phyloP scores from a whole-genome alignment of 331 rosid species.

The Malus hybrid region DNA sequence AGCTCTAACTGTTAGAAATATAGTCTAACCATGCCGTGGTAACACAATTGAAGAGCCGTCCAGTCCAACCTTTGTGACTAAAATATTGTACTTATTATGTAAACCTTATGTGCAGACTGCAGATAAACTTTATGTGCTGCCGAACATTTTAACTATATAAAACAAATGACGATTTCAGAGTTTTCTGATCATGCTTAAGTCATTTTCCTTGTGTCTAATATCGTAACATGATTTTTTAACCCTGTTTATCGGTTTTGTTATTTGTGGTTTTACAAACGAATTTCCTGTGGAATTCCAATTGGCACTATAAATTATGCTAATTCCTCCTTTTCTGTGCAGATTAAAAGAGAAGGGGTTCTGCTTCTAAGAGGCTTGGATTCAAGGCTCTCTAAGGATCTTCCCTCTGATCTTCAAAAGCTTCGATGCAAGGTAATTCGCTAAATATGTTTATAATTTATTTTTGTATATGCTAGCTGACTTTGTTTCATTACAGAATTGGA shows the following conservation, averaged over 20 bases:
- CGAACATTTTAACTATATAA: no score
- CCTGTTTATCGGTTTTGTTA: neutral
- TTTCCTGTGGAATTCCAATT: neutral
- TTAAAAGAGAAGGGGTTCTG: constrained; percentile 85
- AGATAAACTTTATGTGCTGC: no score
- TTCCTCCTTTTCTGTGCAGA: constrained; percentile 34
- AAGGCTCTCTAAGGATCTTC: constrained; percentile 87
- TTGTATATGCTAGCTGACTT: neutral
- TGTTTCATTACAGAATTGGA: neutral
- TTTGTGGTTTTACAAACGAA: neutral
- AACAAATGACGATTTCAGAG: no score
- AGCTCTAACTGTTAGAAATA: neutral
- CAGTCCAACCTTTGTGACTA: no score
- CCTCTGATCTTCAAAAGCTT: constrained; percentile 95
- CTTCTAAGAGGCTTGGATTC: constrained; percentile 90
- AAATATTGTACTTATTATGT: no score
- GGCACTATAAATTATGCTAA: neutral
- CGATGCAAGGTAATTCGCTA: constrained; percentile 71
- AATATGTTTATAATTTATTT: neutral
- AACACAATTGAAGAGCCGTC: no score
- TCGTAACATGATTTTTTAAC: neutral
- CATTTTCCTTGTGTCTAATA: neutral
- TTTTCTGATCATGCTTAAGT: no score
- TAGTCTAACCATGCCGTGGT: no score
- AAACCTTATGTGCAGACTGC: no score